These are phyloP conservation scores for Pseudevernia furfuracea DNA, from an alignment of 495 filamentous ascomycete genomes.

Conservation along the genomic window DNA sequence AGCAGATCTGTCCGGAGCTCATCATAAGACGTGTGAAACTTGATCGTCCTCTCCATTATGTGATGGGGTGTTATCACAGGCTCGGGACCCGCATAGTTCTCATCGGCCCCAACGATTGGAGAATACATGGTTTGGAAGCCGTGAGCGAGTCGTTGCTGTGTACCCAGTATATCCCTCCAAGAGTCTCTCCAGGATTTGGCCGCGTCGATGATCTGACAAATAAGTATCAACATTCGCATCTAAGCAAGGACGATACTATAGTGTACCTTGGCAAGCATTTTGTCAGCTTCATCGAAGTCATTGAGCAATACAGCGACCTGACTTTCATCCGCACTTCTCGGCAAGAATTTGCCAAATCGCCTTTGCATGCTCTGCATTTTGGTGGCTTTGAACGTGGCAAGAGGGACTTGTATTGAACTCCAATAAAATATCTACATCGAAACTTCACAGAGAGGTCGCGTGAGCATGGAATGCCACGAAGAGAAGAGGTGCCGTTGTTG, in stretches of 20 bases:
- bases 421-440: not conserved
- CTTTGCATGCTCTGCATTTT: conserved; percentile 74
- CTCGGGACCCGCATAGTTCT: conserved; percentile 43
- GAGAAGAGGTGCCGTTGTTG: not conserved
- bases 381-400: not conserved
- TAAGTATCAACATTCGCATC: conserved; percentile 1
- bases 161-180: conserved; percentile 67
- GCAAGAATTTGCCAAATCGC: conserved; percentile 64
- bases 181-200: conserved; percentile 77
- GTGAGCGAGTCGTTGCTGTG: conserved; percentile 60
- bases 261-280: conserved; percentile 61
- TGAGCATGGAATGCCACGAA: not conserved
- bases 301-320: conserved; percentile 68
- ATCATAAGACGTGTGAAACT: conserved; percentile 60
- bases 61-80: conserved; percentile 54
- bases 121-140: conserved; percentile 76
- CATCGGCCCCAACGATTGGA: conserved; percentile 62
- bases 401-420: not conserved
- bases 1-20: conserved; percentile 69
- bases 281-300: conserved; percentile 81
- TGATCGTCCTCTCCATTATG: conserved; percentile 58
- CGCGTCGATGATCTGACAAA: conserved; percentile 66
- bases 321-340: conserved; percentile 65
- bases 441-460: not conserved
- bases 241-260: not conserved